Evolutionary conservation across 805 yeast species (phyloP).

Genomic region (Schizosaccharomyces cryophilus): DNA sequence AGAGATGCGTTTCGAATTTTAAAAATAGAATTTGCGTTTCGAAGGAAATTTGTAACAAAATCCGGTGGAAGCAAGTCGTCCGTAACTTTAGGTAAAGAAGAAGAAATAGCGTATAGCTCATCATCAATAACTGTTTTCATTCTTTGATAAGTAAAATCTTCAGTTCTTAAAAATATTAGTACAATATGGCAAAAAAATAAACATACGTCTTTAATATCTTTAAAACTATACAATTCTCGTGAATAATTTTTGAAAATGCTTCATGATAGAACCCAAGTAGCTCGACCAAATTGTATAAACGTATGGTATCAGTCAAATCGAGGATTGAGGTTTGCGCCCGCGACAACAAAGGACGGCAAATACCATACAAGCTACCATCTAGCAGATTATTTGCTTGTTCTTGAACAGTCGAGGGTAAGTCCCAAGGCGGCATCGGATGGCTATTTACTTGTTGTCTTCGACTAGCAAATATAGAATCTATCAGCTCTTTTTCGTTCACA

Average conservation of each 20-base stretch:
- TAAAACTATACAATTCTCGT: background rate
- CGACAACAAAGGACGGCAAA: background rate
- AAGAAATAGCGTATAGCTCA: background rate
- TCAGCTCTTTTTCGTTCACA: conserved; percentile 65
- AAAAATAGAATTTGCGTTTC: background rate
- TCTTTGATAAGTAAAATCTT: background rate
- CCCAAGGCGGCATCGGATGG: background rate
- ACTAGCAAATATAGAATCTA: conserved; percentile 34
- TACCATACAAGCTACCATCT: background rate
- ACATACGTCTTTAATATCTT: background rate
- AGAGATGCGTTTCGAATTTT: background rate
- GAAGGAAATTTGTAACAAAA: background rate
- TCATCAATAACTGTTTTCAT: background rate
- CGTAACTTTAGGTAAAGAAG: background rate
- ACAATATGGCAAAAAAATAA: background rate
- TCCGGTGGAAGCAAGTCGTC: background rate
- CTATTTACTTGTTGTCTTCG: conserved; percentile 6
- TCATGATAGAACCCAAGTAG: background rate
- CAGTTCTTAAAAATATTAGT: background rate
- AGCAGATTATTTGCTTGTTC: background rate
- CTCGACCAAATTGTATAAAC: background rate
- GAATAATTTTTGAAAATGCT: background rate
- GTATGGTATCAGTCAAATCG: background rate
- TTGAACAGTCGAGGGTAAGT: background rate
- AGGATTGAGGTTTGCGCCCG: background rate